These are phyloP conservation scores for Pichia inconspicua DNA, from an alignment of 1,139 yeast species.

Conservation along the genomic window DNA sequence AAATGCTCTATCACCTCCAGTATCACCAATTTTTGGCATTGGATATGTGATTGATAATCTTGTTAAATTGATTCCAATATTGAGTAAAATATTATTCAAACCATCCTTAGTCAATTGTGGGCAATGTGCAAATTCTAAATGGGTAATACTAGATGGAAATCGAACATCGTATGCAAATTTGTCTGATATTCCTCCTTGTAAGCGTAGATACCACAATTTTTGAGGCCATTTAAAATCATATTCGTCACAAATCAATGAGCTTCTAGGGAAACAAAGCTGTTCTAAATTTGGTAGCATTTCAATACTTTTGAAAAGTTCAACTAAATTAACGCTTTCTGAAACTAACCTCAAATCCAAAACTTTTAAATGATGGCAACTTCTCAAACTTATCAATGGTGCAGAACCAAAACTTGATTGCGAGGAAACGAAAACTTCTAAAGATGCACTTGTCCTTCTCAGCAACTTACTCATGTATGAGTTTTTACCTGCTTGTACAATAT, in stretches of 20 bases:
- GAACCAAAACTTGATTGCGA: constrained; percentile 94
- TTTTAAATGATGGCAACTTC: constrained; percentile 56
- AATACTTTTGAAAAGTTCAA: constrained; percentile 71
- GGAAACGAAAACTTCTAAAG: constrained; percentile 65
- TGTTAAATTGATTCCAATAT: constrained; percentile 58
- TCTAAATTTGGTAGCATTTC: constrained; percentile 54
- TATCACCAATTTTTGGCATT: constrained; percentile 68
- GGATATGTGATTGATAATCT: constrained; percentile 72
- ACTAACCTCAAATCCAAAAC: constrained; percentile 79
- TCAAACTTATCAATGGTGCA: constrained; percentile 74
- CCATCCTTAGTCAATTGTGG: constrained; percentile 57
- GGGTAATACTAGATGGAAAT: constrained; percentile 65
- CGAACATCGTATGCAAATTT: constrained; percentile 58
- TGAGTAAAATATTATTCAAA: constrained; percentile 49
- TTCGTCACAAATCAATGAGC: constrained; percentile 70
- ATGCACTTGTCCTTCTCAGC: constrained; percentile 62
- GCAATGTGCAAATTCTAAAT: constrained; percentile 79
- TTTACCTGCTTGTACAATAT: constrained; percentile 85
- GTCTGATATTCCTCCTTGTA: constrained; percentile 86
- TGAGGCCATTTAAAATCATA: constrained; percentile 69
- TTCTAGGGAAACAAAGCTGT: constrained; percentile 79
- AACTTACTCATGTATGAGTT: constrained; percentile 83
- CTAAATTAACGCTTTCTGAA: constrained; percentile 79
- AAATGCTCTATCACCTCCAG: constrained; percentile 68
- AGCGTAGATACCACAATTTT: constrained; percentile 56